These are phyloP conservation scores for Phyllosticta citriasiana DNA, from an alignment of 2,329 filamentous ascomycete species.

Conservation along the genomic window DNA sequence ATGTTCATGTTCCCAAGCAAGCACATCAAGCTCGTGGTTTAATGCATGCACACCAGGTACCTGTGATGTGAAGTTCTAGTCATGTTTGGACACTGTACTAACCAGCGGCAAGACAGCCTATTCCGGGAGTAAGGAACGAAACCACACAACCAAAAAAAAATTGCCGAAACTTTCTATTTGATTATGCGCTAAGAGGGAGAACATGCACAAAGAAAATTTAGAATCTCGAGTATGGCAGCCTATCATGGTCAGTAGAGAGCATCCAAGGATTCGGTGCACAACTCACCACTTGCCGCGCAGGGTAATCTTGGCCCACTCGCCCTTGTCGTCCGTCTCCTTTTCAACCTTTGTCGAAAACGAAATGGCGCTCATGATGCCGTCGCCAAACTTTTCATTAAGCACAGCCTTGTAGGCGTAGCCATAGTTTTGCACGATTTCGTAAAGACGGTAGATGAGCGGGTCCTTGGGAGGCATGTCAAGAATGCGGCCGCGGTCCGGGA, in stretches of 20 bases:
- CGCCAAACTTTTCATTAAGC: slow-evolving; percentile 74
- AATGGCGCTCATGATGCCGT: slow-evolving; percentile 94
- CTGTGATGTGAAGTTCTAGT: no score
- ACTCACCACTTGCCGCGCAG: slow-evolving; percentile 72
- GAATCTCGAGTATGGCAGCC: slow-evolving; percentile 41
- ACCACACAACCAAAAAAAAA: no score
- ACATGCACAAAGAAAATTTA: slow-evolving; percentile 17
- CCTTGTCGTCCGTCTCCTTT: slow-evolving; percentile 81
- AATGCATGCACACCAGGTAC: no score
- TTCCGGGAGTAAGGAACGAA: no score
- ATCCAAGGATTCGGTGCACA: not conserved
- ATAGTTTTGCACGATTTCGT: slow-evolving; percentile 94
- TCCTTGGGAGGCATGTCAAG: slow-evolving; percentile 79
- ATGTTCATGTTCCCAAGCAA: no score
- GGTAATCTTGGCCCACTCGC: slow-evolving; percentile 79
- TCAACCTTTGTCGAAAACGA: slow-evolving; percentile 84
- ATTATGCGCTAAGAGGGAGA: not conserved
- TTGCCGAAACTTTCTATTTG: not conserved
- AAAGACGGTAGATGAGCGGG: slow-evolving; percentile 80
- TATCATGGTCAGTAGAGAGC: slow-evolving; percentile 17
- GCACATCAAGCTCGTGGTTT: no score
- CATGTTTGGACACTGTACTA: no score
- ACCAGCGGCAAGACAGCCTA: no score
- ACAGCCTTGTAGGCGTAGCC: slow-evolving; percentile 94
- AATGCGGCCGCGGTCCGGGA: slow-evolving; percentile 69